Conservation (phyloP, 352 stramenopile species). For the Blastocystis sp. region DNA sequence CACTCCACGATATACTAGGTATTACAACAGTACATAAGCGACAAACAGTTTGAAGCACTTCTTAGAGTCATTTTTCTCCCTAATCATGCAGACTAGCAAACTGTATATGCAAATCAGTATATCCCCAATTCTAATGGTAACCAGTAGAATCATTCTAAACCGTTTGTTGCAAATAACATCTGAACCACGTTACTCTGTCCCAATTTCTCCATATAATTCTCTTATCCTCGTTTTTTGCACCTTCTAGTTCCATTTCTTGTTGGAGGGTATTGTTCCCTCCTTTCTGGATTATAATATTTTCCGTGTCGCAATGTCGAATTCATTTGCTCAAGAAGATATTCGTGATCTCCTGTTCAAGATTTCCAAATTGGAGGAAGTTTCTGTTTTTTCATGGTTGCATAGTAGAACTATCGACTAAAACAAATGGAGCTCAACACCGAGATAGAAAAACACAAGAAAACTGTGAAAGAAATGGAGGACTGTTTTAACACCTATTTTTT, state of each 20-base stretch:
- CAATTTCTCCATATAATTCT: too few species aligned
- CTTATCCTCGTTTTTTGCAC: too few species aligned
- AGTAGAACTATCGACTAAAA: constrained; percentile 16
- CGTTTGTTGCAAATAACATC: neutral
- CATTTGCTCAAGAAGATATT: neutral
- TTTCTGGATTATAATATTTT: neutral
- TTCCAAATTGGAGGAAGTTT: constrained; percentile 5
- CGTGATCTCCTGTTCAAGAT: constrained; percentile 38
- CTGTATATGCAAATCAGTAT: too few species aligned
- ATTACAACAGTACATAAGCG: too few species aligned
- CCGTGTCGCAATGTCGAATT: neutral
- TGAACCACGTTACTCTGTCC: too few species aligned
- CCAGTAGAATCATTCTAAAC: too few species aligned
- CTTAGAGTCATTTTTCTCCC: too few species aligned
- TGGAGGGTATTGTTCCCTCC: neutral
- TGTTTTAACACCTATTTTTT: neutral
- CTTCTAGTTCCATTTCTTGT: neutral
- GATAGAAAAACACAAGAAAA: constrained; percentile 37
- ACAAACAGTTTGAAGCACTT: too few species aligned
- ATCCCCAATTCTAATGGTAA: too few species aligned
- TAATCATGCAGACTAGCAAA: too few species aligned
- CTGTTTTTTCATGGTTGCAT: neutral
- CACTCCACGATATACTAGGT: too few species aligned
- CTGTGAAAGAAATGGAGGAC: neutral
- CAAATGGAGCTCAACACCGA: constrained; percentile 11